These are phyloP conservation scores for Apiotrichum sp. DNA, from an alignment of 1,284 basidiomycete genomes.

Conservation along the genomic window DNA sequence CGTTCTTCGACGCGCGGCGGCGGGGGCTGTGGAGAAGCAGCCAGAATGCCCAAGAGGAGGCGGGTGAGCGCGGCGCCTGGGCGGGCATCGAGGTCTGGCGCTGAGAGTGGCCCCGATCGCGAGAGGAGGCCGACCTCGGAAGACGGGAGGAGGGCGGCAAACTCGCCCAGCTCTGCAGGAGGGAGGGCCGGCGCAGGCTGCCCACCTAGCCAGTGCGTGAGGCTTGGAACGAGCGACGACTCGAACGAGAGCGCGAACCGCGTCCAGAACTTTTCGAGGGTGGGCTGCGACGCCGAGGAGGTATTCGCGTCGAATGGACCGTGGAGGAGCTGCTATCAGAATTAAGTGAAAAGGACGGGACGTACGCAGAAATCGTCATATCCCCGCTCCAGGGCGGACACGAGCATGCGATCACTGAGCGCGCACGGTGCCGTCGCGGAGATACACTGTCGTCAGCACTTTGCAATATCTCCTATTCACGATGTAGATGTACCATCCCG, in stretches of 20 bases:
- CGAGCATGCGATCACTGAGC: conserved; percentile 30
- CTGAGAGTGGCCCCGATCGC: too few species aligned
- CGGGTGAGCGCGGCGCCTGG: conserved; percentile 16
- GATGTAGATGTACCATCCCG: conserved; percentile 36
- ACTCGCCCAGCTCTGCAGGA: too few species aligned
- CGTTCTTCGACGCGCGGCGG: conserved; percentile 8
- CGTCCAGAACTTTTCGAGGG: conserved; percentile 37
- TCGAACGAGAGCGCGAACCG: conserved; percentile 37
- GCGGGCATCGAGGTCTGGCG: too few species aligned
- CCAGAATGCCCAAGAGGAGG: conserved; percentile 20
- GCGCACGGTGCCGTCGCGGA: conserved; percentile 9
- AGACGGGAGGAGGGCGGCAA: too few species aligned
- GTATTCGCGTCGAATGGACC: conserved; percentile 20
- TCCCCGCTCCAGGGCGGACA: conserved; percentile 28
- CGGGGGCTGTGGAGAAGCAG: conserved; percentile 3
- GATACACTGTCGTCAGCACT: neutral
- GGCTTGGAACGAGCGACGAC: conserved; percentile 17
- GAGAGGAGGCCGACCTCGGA: too few species aligned
- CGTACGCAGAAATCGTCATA: conserved; percentile 32
- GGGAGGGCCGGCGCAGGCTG: conserved; percentile 4
- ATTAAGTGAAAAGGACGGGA: neutral
- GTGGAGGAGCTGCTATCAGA: conserved; percentile 32
- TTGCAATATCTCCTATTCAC: conserved; percentile 12
- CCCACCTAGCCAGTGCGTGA: conserved; percentile 25
- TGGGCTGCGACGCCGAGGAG: conserved; percentile 12